These are phyloP conservation scores for Backusella macrospora DNA, from an alignment of 192 early-diverging fungal species.

Conservation along the genomic window DNA sequence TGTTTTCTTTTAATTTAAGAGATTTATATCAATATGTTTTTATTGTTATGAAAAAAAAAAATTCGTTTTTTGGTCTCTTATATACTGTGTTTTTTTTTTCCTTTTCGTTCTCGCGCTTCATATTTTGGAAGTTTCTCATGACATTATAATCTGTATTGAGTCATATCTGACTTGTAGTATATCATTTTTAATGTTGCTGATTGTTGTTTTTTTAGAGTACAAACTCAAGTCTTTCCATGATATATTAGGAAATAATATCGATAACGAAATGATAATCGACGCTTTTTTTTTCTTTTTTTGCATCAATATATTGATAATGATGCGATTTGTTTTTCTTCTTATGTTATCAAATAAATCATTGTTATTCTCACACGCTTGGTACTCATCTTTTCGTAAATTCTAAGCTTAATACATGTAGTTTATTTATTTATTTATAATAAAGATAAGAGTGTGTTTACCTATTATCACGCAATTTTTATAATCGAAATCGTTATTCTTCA, in stretches of 20 bases:
- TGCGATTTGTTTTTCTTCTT: not conserved
- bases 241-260: slow-evolving; percentile 3
- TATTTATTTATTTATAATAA: not conserved
- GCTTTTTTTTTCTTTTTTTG: not conserved
- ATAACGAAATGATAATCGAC: not conserved
- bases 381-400: not conserved
- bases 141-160: not conserved
- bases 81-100: not conserved
- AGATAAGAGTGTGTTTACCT: slow-evolving; percentile 4
- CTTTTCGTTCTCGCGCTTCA: not conserved
- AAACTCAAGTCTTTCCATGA: not conserved
- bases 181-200: not conserved
- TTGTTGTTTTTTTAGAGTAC: not conserved
- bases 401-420: not conserved
- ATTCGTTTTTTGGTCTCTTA: not conserved
- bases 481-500: slow-evolving; percentile 8
- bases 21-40: not conserved
- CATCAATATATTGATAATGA: slow-evolving; percentile 7
- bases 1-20: not conserved
- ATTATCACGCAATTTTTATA: slow-evolving; percentile 9
- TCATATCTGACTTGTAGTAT: not conserved
- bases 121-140: not conserved
- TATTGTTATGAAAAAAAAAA: not conserved
- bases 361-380: not conserved
- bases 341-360: not conserved